Evolutionary conservation across 2,329 filamentous ascomycete species (phyloP), one percentile per base, ranked within the genome.

Genomic region (Alternaria burnsii): DNA sequence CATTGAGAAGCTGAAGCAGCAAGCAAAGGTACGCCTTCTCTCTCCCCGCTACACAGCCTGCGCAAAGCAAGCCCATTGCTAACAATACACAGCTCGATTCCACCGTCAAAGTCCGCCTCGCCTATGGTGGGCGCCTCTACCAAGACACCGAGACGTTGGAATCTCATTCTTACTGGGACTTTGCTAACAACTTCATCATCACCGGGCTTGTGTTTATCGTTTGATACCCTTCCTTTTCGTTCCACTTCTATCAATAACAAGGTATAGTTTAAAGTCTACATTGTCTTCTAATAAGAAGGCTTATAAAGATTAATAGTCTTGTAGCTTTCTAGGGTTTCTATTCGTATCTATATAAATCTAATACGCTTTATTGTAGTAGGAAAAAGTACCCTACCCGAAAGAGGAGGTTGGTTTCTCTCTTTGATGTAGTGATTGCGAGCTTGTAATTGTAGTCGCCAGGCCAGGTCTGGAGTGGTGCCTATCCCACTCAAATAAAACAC

Each of bases 111-210:
- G 82, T 97, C 52, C 87, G 88, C 55, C 86, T 97, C 60, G 89
- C 88, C 20, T 96, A 97, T 76, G 85, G 95, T 78, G 94, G 94
- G 67, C 92, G 89, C 74, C 87, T 94, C 52, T 84, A 97, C 46
- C 88, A 89, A 66, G 91, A 94, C 65, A 84, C 84, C 55, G 76
- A 86, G 20, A 84, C 89, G 1, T 81, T 97, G 18, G 78, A 82
- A 44, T 84, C 85, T 3, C 90, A 95, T 18, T 59, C 62, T 69
- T 91, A 90, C 50, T 97, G 92, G 91, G 86, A 88, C 69, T 84
- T 86, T 62, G 91, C 48, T 18, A 66, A 66, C 24, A 51, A 61
- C 34, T 66, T 58, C 24, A n/a, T 67, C 20, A n/a, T 67, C 7
- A 58, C 44, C 7, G 65, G 60, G 3, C 53, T 69, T 18, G 58